Evolutionary conservation across 2,329 filamentous ascomycete species (phyloP), one percentile per base, ranked within the genome.

Genomic region (Tothia fuscella): DNA sequence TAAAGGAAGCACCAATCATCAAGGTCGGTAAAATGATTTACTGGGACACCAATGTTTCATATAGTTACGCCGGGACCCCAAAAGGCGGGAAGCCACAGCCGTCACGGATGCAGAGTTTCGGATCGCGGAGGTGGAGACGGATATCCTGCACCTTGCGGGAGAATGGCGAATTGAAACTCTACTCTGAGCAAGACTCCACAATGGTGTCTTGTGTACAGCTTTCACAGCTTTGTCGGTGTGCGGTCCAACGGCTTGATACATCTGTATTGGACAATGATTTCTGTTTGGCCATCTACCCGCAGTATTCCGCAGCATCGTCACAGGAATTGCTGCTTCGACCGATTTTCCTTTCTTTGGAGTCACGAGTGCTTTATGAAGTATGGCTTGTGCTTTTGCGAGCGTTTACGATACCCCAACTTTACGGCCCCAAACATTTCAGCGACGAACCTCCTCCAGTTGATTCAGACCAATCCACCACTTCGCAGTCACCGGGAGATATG

Each of bases 81-180:
- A 38, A 44, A 36, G 49, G 48, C 6, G 41, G 41, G 6, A 62
- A 71, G 20, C 66, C 72, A 10, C 70, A 68, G 20, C 68, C 67
- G 5, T 70, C 72, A 51, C 66, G 70, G 44, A 65, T 76, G 50
- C 70, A 75, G 52, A 72, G 69, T 50, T 65, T 71, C 28, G 64
- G 72, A 40, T 71, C 71, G 34, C 66, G 69, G n/a, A 73, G 80
- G 9, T 96, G 91, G 91, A 77, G 83, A 52, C 76, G 76, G 48
- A 86, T 96, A 3, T 95, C 87, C 22, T 95, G 88, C 59, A 93
- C 91, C 14, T 68, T 98, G 19, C 84, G 93, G 50, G 91, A 96
- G 56, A 94, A 94, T 52, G 91, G 91, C 44, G 85, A 93, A 55
- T 80, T 98, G 56, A 93, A 89, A 54, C 72, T 98, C 9, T 80